Evolutionary conservation across 192 early-diverging fungal species (phyloP).

Genomic region (Bifiguratus adelaidae): DNA sequence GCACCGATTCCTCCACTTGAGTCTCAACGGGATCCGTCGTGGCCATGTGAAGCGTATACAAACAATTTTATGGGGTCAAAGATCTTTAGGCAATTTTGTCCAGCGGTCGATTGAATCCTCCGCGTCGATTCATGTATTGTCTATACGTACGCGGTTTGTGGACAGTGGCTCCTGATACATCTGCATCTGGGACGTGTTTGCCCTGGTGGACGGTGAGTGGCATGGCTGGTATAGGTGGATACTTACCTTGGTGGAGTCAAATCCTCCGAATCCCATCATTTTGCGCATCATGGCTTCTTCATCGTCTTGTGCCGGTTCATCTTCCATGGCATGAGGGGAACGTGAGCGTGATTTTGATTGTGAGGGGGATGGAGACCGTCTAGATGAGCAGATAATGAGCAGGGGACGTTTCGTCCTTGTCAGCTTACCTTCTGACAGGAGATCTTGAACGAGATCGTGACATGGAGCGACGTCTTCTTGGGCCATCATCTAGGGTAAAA

Average conservation of each 20-base stretch:
- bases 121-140: constrained; percentile 91
- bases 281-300: constrained; percentile 45
- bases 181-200: constrained; percentile 67
- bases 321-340: neutral
- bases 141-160: constrained; percentile 82
- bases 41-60: too few relatives aligned
- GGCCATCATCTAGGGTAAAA: too few relatives aligned
- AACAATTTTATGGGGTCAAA: too few relatives aligned
- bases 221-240: too few relatives aligned
- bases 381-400: too few relatives aligned
- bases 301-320: constrained; percentile 22
- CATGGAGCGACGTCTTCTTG: too few relatives aligned
- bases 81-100: neutral
- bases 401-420: too few relatives aligned
- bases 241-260: constrained; percentile 67
- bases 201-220: constrained; percentile 15
- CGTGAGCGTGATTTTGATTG: constrained; percentile 7
- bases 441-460: too few relatives aligned
- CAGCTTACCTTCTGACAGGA: too few relatives aligned
- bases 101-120: constrained; percentile 66
- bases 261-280: constrained; percentile 83
- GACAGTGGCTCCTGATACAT: constrained; percentile 63
- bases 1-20: too few relatives aligned
- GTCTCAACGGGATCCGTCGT: too few relatives aligned
- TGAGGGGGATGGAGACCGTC: too few relatives aligned